A percentile compares a stretch with the other conserved stretches of the same genome.
These are phyloP conservation scores for Trametes sanguinea DNA, from an alignment of 768 basidiomycete species.

Conservation along the genomic window DNA sequence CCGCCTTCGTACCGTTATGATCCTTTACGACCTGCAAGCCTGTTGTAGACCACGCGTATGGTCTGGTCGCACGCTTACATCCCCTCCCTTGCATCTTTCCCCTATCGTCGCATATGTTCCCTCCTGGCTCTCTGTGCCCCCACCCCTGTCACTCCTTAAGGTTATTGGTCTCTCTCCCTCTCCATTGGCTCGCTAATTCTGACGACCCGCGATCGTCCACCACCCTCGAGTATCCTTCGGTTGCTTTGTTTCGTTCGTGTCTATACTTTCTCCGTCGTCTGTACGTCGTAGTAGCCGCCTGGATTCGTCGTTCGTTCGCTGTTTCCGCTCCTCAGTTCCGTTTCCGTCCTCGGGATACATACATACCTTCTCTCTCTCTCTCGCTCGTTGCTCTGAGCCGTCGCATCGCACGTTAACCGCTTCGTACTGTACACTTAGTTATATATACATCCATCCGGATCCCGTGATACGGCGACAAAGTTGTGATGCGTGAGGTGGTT, in stretches of 20 bases:
- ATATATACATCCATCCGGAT: slow-evolving; percentile 17
- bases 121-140: neutral
- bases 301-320: slow-evolving; percentile 10
- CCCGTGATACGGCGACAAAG: neutral
- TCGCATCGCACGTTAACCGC: slow-evolving; percentile 18
- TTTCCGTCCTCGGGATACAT: slow-evolving; percentile 13
- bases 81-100: neutral
- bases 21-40: slow-evolving; percentile 14
- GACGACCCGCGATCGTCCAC: neutral
- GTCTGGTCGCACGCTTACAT: neutral
- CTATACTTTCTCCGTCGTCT: neutral
- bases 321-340: neutral
- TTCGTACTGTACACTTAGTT: slow-evolving; percentile 22
- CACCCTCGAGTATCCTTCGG: neutral
- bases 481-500: neutral
- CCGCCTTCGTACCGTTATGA: slow-evolving; percentile 6
- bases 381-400: slow-evolving; percentile 23
- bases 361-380: slow-evolving; percentile 8
- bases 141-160: slow-evolving; percentile 10
- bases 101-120: neutral
- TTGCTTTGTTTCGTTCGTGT: neutral
- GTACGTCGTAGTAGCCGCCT: slow-evolving; percentile 6
- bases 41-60: neutral
- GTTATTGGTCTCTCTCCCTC: slow-evolving; percentile 3
- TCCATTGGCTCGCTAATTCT: slow-evolving; percentile 11